A percentile compares a stretch with the other conserved stretches of the same genome.
These are phyloP conservation scores for Tuber indicum DNA, from an alignment of 495 filamentous ascomycete species.

Conservation along the genomic window DNA sequence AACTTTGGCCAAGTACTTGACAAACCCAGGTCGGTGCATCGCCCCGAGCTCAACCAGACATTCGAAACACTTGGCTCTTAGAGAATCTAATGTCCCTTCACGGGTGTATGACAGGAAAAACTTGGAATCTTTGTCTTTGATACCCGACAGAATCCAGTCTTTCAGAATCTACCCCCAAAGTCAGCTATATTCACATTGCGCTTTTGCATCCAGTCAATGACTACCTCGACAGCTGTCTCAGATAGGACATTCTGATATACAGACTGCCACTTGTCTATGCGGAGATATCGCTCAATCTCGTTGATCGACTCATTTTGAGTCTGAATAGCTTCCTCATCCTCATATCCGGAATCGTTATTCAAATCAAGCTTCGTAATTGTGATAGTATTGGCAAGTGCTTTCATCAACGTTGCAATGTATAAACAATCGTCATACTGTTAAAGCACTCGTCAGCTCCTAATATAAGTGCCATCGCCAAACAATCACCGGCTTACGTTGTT, in stretches of 20 bases:
- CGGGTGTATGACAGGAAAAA: slow-evolving; percentile 74
- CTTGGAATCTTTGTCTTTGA: slow-evolving; percentile 41
- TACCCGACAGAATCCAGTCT: slow-evolving; percentile 36
- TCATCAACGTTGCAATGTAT: slow-evolving; percentile 77
- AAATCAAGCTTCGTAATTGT: slow-evolving; percentile 44
- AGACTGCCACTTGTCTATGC: slow-evolving; percentile 88
- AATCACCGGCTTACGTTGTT: slow-evolving; percentile 54
- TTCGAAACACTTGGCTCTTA: slow-evolving; percentile 77
- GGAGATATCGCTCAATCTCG: slow-evolving; percentile 81
- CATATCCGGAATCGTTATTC: slow-evolving; percentile 49
- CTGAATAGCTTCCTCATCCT: slow-evolving; percentile 53
- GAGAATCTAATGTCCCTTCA: slow-evolving; percentile 66
- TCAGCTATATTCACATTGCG: slow-evolving; percentile 5
- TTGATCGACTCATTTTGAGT: slow-evolving; percentile 62
- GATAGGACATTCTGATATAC: slow-evolving; percentile 91
- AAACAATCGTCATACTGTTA: slow-evolving; percentile 69
- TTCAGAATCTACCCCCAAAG: slow-evolving; percentile 23
- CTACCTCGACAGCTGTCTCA: slow-evolving; percentile 57
- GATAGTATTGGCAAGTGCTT: slow-evolving; percentile 68
- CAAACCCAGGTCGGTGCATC: slow-evolving; percentile 54
- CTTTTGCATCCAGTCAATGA: neutral
- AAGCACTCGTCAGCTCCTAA: slow-evolving; percentile 7
- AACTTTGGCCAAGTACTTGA: slow-evolving; percentile 63
- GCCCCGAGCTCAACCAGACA: slow-evolving; percentile 73
- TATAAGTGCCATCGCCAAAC: slow-evolving; percentile 6